Conservation (phyloP, 768 basidiomycete genomes). For the Mycena haematopus region DNA sequence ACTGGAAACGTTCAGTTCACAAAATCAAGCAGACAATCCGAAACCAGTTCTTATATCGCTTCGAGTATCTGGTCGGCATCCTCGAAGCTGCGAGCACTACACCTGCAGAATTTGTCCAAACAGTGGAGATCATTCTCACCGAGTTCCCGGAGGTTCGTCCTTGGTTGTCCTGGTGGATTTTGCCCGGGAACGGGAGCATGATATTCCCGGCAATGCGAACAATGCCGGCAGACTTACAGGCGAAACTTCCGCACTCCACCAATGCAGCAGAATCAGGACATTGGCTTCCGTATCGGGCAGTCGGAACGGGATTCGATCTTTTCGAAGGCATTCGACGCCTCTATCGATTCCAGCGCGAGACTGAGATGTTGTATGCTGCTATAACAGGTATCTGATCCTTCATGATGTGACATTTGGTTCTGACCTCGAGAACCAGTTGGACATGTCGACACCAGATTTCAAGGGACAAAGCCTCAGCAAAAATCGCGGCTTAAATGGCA, state of each 20-base stretch:
- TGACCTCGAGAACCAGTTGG: too few relatives aligned
- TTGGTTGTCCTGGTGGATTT: conserved; percentile 12
- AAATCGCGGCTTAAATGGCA: too few relatives aligned
- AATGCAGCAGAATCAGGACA: neutral
- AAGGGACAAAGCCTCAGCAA: too few relatives aligned
- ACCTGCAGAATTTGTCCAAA: conserved; percentile 2
- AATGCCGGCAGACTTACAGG: conserved; percentile 9
- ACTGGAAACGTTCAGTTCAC: conserved; percentile 11
- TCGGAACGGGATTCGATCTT: neutral
- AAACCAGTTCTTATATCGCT: neutral
- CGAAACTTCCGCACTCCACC: neutral
- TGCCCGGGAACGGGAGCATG: conserved; percentile 20
- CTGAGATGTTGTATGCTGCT: conserved; percentile 10
- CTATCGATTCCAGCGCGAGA: conserved; percentile 10
- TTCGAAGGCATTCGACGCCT: conserved; percentile 10
- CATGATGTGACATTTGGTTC: too few relatives aligned
- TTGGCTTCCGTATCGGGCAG: too few relatives aligned
- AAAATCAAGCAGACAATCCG: conserved; percentile 14
- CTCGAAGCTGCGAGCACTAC: neutral
- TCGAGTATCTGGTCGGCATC: conserved; percentile 3
- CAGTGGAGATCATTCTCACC: neutral
- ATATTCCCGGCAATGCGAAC: conserved; percentile 22
- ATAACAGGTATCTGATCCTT: neutral
- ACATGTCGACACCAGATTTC: too few relatives aligned
- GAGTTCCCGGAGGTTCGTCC: conserved; percentile 11